phyloP scores from a whole-genome alignment of 139 green algal species.

The Tetradesmus obliquus region DNA sequence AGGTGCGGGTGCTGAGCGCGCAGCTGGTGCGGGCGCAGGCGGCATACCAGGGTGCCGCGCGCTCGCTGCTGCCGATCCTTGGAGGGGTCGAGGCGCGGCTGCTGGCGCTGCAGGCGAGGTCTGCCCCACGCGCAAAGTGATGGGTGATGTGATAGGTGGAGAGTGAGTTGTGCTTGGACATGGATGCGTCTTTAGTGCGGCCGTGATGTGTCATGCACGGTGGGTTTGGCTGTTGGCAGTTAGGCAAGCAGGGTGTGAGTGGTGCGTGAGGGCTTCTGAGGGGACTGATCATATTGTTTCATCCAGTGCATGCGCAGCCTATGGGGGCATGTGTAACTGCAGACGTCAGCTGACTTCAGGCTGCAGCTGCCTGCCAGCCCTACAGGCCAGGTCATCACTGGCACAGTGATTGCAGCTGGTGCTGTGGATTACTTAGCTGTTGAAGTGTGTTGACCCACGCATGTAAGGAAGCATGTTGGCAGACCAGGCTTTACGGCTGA shows the following conservation, averaged over 20 bases:
- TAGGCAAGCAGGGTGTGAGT: background rate
- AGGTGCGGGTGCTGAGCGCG: constrained; percentile 53
- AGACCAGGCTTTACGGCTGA: too few species aligned
- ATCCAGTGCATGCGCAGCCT: background rate
- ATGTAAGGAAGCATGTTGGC: too few species aligned
- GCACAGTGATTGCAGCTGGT: background rate
- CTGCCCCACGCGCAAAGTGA: background rate
- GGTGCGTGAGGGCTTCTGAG: too few species aligned
- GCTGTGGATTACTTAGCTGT: background rate
- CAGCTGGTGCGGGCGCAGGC: constrained; percentile 63
- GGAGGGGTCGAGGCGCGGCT: constrained; percentile 58
- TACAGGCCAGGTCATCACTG: background rate
- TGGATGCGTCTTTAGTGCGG: background rate
- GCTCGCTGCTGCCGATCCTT: constrained; percentile 55
- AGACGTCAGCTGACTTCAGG: background rate
- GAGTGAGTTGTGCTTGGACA: too few species aligned
- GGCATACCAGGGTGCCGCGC: constrained; percentile 40
- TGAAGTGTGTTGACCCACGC: too few species aligned
- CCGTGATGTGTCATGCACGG: background rate
- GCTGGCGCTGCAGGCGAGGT: constrained; percentile 20
- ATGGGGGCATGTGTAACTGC: background rate
- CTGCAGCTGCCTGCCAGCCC: background rate
- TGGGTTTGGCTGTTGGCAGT: background rate
- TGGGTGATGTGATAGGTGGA: background rate
- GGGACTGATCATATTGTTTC: background rate